phyloP scores from a whole-genome alignment of 495 filamentous ascomycete species.

The Aspergillus ellipticus region DNA sequence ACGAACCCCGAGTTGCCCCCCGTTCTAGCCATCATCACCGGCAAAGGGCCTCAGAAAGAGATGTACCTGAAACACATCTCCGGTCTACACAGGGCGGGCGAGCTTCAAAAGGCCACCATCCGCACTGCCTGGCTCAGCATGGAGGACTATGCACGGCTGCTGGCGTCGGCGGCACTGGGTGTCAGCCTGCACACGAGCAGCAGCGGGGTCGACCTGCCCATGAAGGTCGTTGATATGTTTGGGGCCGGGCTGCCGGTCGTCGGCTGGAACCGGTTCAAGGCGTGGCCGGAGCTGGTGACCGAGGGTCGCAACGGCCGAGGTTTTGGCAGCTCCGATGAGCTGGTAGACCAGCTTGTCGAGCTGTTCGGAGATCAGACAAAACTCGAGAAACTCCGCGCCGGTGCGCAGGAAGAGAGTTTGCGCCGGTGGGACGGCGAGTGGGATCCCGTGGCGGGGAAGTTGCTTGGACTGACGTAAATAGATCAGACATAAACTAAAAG shows the following conservation, averaged over 20 bases:
- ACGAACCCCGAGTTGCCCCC: slow-evolving; percentile 47
- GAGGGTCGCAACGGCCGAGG: slow-evolving; percentile 83
- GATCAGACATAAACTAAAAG: too few species aligned
- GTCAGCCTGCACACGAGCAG: slow-evolving; percentile 89
- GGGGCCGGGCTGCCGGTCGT: slow-evolving; percentile 88
- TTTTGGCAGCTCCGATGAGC: slow-evolving; percentile 63
- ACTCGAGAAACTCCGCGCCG: slow-evolving; percentile 60
- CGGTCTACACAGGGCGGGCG: slow-evolving; percentile 52
- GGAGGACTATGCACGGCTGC: slow-evolving; percentile 76
- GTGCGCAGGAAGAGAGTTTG: slow-evolving; percentile 71
- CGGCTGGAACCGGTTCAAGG: slow-evolving; percentile 77
- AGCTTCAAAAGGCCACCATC: slow-evolving; percentile 65
- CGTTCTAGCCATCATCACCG: slow-evolving; percentile 85
- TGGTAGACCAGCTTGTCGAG: slow-evolving; percentile 55
- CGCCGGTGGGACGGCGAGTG: slow-evolving; percentile 94
- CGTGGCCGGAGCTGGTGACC: slow-evolving; percentile 80
- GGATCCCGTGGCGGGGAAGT: slow-evolving; percentile 69
- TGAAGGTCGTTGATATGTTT: slow-evolving; percentile 99
- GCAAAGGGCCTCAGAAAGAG: slow-evolving; percentile 80
- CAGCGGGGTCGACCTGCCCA: slow-evolving; percentile 92
- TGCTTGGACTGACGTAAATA: slow-evolving; percentile 61
- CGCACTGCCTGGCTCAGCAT: slow-evolving; percentile 78
- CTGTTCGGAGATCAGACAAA: slow-evolving; percentile 56
- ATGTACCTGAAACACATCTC: slow-evolving; percentile 66
- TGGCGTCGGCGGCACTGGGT: slow-evolving; percentile 87